A percentile compares a stretch with the other conserved stretches of the same genome.
Evolutionary conservation across 768 basidiomycete species (phyloP).

Genomic region (Suillus placidus): DNA sequence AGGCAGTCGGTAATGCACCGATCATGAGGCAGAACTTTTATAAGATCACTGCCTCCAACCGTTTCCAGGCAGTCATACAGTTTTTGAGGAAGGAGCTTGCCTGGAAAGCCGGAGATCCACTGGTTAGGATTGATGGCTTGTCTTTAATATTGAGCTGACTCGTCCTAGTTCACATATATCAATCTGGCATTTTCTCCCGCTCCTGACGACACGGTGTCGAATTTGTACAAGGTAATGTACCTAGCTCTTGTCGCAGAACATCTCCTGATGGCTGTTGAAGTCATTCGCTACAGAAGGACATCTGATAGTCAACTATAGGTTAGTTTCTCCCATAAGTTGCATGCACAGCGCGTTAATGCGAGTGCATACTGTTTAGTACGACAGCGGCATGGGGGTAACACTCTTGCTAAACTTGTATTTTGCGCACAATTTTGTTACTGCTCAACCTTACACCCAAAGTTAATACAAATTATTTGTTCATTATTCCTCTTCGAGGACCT

Average conservation of each 20-base stretch:
- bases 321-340: constrained; percentile 17
- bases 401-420: background rate
- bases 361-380: constrained; percentile 40
- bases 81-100: constrained; percentile 88
- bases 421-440: background rate
- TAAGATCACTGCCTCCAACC: constrained; percentile 93
- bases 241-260: background rate
- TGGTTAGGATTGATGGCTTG: constrained; percentile 56
- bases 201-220: constrained; percentile 74
- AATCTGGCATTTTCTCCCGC: constrained; percentile 78
- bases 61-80: constrained; percentile 93
- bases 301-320: constrained; percentile 93
- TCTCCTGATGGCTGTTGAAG: constrained; percentile 37
- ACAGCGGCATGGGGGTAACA: constrained; percentile 65
- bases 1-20: constrained; percentile 95
- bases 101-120: constrained; percentile 82
- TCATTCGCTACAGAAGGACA: constrained; percentile 88
- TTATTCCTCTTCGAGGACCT: background rate
- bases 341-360: too few relatives aligned
- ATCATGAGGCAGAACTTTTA: constrained; percentile 99
- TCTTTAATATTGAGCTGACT: constrained; percentile 48
- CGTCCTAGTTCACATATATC: constrained; percentile 70
- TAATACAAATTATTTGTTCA: constrained; percentile 3
- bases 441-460: background rate
- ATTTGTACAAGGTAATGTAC: constrained; percentile 60